These are phyloP conservation scores for Delphinella strobiligena DNA, from an alignment of 2,329 filamentous ascomycete species.

Conservation along the genomic window DNA sequence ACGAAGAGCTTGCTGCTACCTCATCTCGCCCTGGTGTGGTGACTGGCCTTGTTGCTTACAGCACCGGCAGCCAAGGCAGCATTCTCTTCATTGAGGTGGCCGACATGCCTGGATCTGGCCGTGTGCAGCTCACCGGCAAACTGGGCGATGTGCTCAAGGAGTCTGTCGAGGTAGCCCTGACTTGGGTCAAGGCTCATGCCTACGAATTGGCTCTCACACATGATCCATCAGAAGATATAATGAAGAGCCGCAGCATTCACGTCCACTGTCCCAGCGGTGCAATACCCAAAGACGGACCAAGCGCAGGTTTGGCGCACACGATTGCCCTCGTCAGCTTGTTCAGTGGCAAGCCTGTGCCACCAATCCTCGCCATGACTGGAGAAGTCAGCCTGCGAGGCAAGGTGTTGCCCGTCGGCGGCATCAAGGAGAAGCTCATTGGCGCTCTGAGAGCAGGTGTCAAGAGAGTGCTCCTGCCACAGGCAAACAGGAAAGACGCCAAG, in stretches of 20 bases:
- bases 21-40: slow-evolving; percentile 75
- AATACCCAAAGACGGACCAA: slow-evolving; percentile 81
- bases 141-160: slow-evolving; percentile 95
- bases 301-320: slow-evolving; percentile 83
- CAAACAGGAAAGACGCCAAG: slow-evolving; percentile 84
- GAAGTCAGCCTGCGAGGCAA: slow-evolving; percentile 71
- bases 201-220: slow-evolving; percentile 77
- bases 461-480: slow-evolving; percentile 75
- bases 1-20: slow-evolving; percentile 90
- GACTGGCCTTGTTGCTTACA: slow-evolving; percentile 91
- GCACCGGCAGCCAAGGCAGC: slow-evolving; percentile 80
- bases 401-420: slow-evolving; percentile 88
- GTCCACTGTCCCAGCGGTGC: slow-evolving; percentile 93
- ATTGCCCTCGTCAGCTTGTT: slow-evolving; percentile 88
- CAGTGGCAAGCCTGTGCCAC: slow-evolving; percentile 71
- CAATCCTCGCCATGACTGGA: slow-evolving; percentile 88
- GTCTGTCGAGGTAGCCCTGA: slow-evolving; percentile 87
- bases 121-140: slow-evolving; percentile 90
- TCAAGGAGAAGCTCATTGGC: slow-evolving; percentile 97
- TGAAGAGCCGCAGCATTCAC: slow-evolving; percentile 88
- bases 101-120: slow-evolving; percentile 87
- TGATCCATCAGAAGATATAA: slow-evolving; percentile 77
- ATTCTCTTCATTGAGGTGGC: slow-evolving; percentile 98
- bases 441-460: slow-evolving; percentile 88
- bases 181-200: slow-evolving; percentile 94